Base-by-base conservation (phyloP, 345 rosid genomes). In the Eucalyptus urophylla region DNA sequence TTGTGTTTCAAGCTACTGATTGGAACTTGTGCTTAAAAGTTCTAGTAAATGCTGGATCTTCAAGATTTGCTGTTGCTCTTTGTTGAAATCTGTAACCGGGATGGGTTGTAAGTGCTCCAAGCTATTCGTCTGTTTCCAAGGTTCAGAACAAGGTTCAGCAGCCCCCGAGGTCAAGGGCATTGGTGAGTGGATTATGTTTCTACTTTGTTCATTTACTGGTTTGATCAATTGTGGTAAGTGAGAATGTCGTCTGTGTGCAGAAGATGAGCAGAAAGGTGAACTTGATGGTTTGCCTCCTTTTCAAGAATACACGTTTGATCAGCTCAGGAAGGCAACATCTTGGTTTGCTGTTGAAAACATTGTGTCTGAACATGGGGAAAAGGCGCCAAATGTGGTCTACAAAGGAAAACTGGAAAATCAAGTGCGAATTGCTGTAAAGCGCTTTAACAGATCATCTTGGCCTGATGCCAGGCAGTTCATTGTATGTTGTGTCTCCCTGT, bases 321-420 rank as follows among this genome's bases (percentile, higher is more conserved):
- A 91, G 65, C 92, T 93, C 72, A 93, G 89, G 91, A 90, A 90
- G 93, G 93, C 94, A 5, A 93, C 94, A 43, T 91, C 94, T 65
- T 93, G 94, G 51, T 93, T 93, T 90, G 88, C 94, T 53, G 90
- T 83, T 58, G 94, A 91, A 85, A 93, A 93, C 90, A 91, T 93
- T 88, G 94, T 93, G 88, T 93, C 94, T 88, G 94, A 93, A 90
- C 94, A 93, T 50, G 94, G 94, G 51, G 94, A 93, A 56, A 93
- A 91, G 88, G 94, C 94, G 58, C 94, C 93, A 6, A 93, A 93
- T 89, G 92, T 93, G 88, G 94, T 93, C 69, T 93, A 93, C 88
- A 92, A 88, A 90, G 94, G 94, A 80, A 93, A 89, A 92, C 89
- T 93, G 85, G 92, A 93, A 87, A 88, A 90, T 90, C 94, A 93